These are phyloP conservation scores for Podila epicladia DNA, from an alignment of 192 early-diverging fungal genomes.

Conservation along the genomic window DNA sequence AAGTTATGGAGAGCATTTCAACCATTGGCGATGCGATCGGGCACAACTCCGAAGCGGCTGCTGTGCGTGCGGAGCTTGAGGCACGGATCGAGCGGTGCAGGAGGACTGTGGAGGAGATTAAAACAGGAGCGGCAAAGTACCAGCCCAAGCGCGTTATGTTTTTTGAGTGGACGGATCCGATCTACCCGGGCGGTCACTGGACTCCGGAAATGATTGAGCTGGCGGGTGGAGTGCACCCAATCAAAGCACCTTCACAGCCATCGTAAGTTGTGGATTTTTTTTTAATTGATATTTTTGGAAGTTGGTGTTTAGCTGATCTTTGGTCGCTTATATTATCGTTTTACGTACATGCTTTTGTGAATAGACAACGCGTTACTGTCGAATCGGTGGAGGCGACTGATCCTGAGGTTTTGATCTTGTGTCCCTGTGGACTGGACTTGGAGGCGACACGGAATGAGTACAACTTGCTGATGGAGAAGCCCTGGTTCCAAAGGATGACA, in stretches of 20 bases:
- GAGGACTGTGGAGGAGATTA: constrained; percentile 13
- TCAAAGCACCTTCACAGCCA: constrained; percentile 51
- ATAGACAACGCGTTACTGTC: constrained; percentile 48
- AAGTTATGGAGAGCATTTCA: constrained; percentile 57
- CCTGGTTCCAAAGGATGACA: constrained; percentile 45
- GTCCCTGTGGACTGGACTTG: constrained; percentile 61
- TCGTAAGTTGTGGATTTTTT: constrained; percentile 51
- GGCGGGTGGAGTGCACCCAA: constrained; percentile 55
- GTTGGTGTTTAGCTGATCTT: not conserved
- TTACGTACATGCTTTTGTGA: too few species aligned
- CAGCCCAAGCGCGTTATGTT: constrained; percentile 53
- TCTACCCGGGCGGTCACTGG: constrained; percentile 64
- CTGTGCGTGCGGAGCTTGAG: constrained; percentile 23
- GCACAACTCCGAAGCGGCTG: constrained; percentile 30
- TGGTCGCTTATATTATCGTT: too few species aligned
- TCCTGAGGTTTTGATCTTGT: constrained; percentile 56
- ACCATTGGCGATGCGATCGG: constrained; percentile 54
- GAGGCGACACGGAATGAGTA: constrained; percentile 53
- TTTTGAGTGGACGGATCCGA: constrained; percentile 62
- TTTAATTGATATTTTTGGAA: too few species aligned
- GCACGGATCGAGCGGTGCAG: constrained; percentile 48
- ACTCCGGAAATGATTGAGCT: constrained; percentile 60
- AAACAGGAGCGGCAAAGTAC: constrained; percentile 13
- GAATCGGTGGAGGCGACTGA: constrained; percentile 30
- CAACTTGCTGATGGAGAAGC: constrained; percentile 31